Conservation (phyloP, 176 grass and related monocot genomes). For the Oryza australiensis region DNA sequence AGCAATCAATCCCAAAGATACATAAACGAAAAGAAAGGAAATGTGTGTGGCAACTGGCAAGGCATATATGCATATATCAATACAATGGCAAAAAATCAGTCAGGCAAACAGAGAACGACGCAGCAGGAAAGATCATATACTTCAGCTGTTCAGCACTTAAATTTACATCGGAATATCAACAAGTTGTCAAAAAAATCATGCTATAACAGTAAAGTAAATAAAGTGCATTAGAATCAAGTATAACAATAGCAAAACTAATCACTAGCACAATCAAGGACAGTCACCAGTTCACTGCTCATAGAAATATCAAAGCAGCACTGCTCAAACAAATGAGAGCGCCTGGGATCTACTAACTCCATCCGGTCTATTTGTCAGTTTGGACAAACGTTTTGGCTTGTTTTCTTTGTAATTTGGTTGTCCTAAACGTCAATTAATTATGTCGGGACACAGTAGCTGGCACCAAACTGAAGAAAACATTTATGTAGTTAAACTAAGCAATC, state of each 20-base stretch:
- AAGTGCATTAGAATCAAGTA: neutral
- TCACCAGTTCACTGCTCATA: neutral
- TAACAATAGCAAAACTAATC: neutral
- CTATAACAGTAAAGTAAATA: neutral
- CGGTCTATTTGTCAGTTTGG: too few species aligned
- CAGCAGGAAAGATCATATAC: neutral
- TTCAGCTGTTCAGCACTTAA: neutral
- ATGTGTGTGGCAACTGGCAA: too few species aligned
- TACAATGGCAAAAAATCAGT: neutral
- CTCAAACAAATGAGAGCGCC: neutral
- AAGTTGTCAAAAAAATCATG: neutral
- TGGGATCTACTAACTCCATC: too few species aligned
- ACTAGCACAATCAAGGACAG: neutral
- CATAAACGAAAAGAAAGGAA: neutral
- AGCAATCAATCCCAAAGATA: neutral
- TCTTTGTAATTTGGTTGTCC: too few species aligned
- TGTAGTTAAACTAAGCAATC: neutral
- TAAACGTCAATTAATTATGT: too few species aligned
- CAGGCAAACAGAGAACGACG: neutral
- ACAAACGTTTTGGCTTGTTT: too few species aligned
- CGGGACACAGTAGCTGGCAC: neutral
- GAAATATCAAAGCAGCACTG: neutral
- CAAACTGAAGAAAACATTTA: neutral
- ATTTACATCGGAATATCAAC: neutral
- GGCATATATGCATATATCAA: neutral